Conservation (phyloP, 257 asterid genomes). For the Cruciata laevipes region DNA sequence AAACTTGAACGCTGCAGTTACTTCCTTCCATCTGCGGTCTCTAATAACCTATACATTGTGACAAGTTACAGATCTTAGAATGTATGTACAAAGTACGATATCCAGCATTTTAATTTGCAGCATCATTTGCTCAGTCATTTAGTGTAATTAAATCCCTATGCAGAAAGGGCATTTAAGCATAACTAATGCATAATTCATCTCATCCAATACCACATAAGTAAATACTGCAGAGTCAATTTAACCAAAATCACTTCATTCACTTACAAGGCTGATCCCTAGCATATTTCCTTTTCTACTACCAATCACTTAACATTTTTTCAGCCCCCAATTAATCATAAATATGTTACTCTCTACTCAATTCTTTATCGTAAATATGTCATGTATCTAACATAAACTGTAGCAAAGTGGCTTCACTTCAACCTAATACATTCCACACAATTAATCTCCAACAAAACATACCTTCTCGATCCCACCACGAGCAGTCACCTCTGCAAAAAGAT, state of each 20-base stretch:
- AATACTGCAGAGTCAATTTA: neutral
- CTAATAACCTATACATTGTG: constrained; percentile 57
- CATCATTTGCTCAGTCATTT: neutral
- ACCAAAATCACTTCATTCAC: neutral
- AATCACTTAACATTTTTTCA: neutral
- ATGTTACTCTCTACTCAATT: too few species aligned
- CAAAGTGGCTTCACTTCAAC: neutral
- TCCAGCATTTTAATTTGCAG: neutral
- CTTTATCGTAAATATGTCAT: neutral
- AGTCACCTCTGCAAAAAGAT: constrained; percentile 81
- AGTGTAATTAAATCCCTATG: constrained; percentile 1
- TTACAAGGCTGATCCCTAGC: neutral
- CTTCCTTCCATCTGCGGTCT: constrained; percentile 92
- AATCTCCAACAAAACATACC: constrained; percentile 32
- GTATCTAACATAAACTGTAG: neutral
- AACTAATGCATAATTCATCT: neutral
- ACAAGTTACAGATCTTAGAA: constrained; percentile 17
- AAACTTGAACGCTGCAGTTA: constrained; percentile 66
- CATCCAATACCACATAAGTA: neutral
- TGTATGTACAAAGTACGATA: neutral
- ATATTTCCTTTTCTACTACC: neutral
- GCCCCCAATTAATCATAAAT: neutral
- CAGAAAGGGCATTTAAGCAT: neutral
- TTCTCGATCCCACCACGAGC: constrained; percentile 91
- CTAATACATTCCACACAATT: neutral